Percentiles rank a stretch among this genome's conserved stretches.
Evolutionary conservation across 2,329 filamentous ascomycete species (phyloP).

Genomic region (Sarocladium brachiariae): DNA sequence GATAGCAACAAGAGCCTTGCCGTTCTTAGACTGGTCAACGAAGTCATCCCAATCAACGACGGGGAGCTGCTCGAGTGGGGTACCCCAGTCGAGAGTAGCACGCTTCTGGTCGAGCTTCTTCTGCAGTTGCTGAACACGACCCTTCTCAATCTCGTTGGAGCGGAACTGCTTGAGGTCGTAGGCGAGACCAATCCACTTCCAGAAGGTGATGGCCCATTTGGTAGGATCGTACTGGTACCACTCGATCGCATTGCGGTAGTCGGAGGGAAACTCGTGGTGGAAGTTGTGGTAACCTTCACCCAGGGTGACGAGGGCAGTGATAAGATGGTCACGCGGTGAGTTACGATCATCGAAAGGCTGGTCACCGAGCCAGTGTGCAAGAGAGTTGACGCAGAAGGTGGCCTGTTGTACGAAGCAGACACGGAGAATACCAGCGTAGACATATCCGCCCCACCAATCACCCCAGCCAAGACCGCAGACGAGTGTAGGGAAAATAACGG

Average conservation of each 20-base stretch:
- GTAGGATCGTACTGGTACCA: slow-evolving; percentile 91
- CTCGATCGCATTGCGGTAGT: slow-evolving; percentile 86
- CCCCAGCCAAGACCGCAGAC: slow-evolving; percentile 74
- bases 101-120: slow-evolving; percentile 92
- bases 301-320: slow-evolving; percentile 78
- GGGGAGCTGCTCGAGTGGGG: slow-evolving; percentile 76
- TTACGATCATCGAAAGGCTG: slow-evolving; percentile 92
- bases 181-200: slow-evolving; percentile 78
- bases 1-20: slow-evolving; percentile 68
- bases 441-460: slow-evolving; percentile 74
- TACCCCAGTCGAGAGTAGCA: slow-evolving; percentile 75
- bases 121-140: slow-evolving; percentile 78
- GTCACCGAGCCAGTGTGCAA: slow-evolving; percentile 86
- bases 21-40: slow-evolving; percentile 66
- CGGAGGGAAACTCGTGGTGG: slow-evolving; percentile 89
- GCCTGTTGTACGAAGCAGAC: slow-evolving; percentile 89
- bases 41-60: slow-evolving; percentile 86
- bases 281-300: slow-evolving; percentile 94
- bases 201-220: slow-evolving; percentile 81
- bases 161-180: slow-evolving; percentile 89
- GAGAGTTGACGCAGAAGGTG: slow-evolving; percentile 87
- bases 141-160: slow-evolving; percentile 87
- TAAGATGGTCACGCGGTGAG: slow-evolving; percentile 79
- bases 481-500: slow-evolving; percentile 65
- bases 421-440: slow-evolving; percentile 79